Base-by-base conservation (phyloP, 371 early-diverging fungal species). In the Rhizomucor miehei region DNA sequence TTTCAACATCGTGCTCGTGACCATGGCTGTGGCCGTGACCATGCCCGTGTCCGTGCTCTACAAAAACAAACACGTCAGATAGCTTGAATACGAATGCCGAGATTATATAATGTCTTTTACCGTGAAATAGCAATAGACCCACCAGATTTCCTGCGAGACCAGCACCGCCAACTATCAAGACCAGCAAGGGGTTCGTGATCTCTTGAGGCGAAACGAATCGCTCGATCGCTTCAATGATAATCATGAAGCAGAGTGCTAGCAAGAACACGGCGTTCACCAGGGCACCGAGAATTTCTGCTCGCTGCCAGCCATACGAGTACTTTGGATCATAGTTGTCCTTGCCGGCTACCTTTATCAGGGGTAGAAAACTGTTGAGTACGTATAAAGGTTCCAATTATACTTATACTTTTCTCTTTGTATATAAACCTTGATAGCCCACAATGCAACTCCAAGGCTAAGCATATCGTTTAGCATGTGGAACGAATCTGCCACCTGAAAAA, bases 401-500 rank as follows among this genome's bases (percentile, higher is more conserved):
- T 34, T 16, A 23, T 36, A 41, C 12, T 25, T 17, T 52, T 43
- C 14, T 19, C 45, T 12, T 4, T 19, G 21, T 34, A 16, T 34
- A 25, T 17, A 16, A 35, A 88, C 88, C 62, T 77, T 72, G 40
- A 93, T 89, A 23, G 96, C 94, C 75, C 89, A 90, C 34, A 90
- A 73, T n/a, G 91, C 95, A 39, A 95, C 85, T 34, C 81, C 66
- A 59, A 93, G 81, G 38, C 88, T 80, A 8, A 92, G 62, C 29
- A 94, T 79, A 71, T 95, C 96, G 54, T 84, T 88, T 43, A 94
- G 70, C 94, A 93, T 93, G 67, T 95, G 95, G 79, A 93, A 95
- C 1, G 92, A 86, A 71, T 95, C 95, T 1, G 94, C 94, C n/a
- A 95, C 74, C 56, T 76, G 48, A 6, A n/a, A n/a, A n/a, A n/a